A percentile compares a stretch with the other conserved stretches of the same genome.
These are phyloP conservation scores for Alternaria incomplexa DNA, from an alignment of 2,329 filamentous ascomycete species.

Conservation along the genomic window DNA sequence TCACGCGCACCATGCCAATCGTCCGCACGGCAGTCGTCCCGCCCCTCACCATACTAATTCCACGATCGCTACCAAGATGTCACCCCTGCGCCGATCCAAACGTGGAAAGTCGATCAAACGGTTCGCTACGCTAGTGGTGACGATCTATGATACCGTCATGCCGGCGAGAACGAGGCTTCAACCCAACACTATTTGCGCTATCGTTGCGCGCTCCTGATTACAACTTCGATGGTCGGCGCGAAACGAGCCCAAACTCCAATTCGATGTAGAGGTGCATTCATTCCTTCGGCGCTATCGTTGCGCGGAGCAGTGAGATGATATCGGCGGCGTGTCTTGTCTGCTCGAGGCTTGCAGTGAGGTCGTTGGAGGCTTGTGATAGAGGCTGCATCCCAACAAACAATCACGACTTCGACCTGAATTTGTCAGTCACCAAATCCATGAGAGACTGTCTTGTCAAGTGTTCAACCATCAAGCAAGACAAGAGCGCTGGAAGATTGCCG, in stretches of 20 bases:
- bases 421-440: background rate
- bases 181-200: background rate
- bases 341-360: background rate
- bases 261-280: fast-evolving
- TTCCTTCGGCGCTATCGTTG: background rate
- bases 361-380: fast-evolving
- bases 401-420: background rate
- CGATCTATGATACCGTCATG: background rate
- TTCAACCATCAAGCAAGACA: background rate
- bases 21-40: background rate
- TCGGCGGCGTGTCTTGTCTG: background rate
- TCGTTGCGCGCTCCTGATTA: background rate
- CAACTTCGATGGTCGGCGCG: background rate
- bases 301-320: background rate
- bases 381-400: background rate
- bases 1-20: background rate
- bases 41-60: background rate
- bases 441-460: background rate
- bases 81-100: background rate
- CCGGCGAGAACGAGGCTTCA: background rate
- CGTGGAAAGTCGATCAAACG: background rate
- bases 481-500: fast-evolving
- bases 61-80: background rate
- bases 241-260: background rate
- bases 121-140: background rate